phyloP scores from a whole-genome alignment of 2,329 filamentous ascomycete genomes.

The Phialophora chinensis region DNA sequence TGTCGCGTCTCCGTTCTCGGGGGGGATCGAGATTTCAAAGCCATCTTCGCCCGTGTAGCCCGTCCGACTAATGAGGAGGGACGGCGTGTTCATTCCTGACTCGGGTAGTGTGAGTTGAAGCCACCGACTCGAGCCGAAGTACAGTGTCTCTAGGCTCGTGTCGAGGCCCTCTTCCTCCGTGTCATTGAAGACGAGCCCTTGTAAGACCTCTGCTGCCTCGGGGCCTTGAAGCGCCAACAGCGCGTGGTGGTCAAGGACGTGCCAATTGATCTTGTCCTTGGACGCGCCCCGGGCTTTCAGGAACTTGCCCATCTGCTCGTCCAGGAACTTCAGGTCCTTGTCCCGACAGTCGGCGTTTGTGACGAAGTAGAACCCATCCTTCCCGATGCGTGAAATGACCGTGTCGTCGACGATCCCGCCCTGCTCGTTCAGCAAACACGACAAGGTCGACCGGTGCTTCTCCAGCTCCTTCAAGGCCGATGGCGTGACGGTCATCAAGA shows the following conservation, averaged over 20 bases:
- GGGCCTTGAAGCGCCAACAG: conserved; percentile 92
- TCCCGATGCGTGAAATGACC: conserved; percentile 79
- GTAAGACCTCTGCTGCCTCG: conserved; percentile 71
- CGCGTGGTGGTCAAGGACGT: conserved; percentile 73
- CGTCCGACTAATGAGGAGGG: conserved; percentile 79
- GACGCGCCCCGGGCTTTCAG: conserved; percentile 55
- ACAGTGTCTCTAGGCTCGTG: conserved; percentile 68
- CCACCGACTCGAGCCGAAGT: conserved; percentile 78
- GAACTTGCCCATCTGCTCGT: conserved; percentile 69
- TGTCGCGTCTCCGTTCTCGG: conserved; percentile 63
- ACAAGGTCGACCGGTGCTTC: conserved; percentile 76
- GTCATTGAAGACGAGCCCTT: conserved; percentile 63
- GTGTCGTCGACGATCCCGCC: conserved; percentile 96
- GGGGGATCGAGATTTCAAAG: conserved; percentile 89
- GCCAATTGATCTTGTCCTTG: conserved; percentile 67
- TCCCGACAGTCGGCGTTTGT: conserved; percentile 92
- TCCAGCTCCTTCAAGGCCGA: conserved; percentile 70
- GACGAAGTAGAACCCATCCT: conserved; percentile 84
- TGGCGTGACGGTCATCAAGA: conserved; percentile 85
- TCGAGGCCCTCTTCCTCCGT: conserved; percentile 48
- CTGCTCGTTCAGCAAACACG: conserved; percentile 79
- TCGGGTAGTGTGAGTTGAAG: conserved; percentile 67
- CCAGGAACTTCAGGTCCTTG: conserved; percentile 82
- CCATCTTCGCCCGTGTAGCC: conserved; percentile 98
- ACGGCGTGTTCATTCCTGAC: conserved; percentile 57